phyloP scores from a whole-genome alignment of 2,329 filamentous ascomycete genomes.

The Fusarium sp. region DNA sequence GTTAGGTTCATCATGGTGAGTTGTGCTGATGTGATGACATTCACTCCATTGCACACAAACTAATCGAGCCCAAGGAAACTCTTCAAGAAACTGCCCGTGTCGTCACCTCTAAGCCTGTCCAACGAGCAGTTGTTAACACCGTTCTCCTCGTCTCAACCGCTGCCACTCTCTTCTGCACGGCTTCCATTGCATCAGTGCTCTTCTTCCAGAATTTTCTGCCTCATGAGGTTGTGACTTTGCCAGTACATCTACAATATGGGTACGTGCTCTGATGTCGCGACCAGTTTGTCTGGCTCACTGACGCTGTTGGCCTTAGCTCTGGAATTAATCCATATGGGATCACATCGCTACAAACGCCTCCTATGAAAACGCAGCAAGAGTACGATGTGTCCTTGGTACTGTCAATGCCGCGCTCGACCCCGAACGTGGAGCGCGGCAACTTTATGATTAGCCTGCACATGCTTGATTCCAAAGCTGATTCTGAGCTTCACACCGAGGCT shows the following conservation, averaged over 20 bases:
- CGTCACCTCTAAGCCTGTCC: constrained; percentile 64
- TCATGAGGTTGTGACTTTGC: constrained; percentile 63
- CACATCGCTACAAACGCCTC: constrained; percentile 57
- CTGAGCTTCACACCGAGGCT: constrained; percentile 44
- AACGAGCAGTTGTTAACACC: constrained; percentile 62
- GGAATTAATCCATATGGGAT: constrained; percentile 66
- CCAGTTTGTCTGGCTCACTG: constrained; percentile 12
- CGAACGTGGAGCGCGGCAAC: constrained; percentile 84
- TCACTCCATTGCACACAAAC: neutral
- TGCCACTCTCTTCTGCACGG: constrained; percentile 59
- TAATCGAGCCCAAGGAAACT: constrained; percentile 48
- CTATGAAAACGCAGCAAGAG: constrained; percentile 76
- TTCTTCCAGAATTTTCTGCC: constrained; percentile 70
- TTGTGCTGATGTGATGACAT: neutral
- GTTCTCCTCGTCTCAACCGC: constrained; percentile 59
- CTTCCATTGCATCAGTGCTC: constrained; percentile 61
- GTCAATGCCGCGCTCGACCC: constrained; percentile 79
- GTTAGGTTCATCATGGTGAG: constrained; percentile 36
- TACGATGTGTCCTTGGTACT: constrained; percentile 87
- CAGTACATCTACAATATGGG: constrained; percentile 71
- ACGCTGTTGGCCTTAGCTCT: constrained; percentile 52
- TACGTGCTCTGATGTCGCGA: constrained; percentile 51
- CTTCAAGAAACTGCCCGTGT: constrained; percentile 53
- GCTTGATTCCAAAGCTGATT: constrained; percentile 59
- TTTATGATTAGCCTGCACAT: constrained; percentile 92